Percentiles rank a stretch among this genome's conserved stretches.
These are phyloP conservation scores for Phlegmacium glaucopus DNA, from an alignment of 768 basidiomycete species.

Conservation along the genomic window DNA sequence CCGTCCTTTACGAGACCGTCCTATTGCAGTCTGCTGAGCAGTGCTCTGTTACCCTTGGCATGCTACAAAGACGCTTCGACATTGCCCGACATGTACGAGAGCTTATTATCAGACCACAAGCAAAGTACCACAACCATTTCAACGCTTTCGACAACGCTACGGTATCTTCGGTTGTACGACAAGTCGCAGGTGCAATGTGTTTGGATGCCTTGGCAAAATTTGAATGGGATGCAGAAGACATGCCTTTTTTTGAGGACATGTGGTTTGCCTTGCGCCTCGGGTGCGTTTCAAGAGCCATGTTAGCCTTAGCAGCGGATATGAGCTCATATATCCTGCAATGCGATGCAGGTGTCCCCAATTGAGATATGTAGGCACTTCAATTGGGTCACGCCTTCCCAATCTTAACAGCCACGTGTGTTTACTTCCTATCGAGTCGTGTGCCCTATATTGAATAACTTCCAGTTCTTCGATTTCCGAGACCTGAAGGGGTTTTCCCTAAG, in stretches of 20 bases:
- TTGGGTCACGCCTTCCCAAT: slow-evolving; percentile 57
- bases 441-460: slow-evolving; percentile 1
- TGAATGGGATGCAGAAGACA: slow-evolving; percentile 70
- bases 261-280: slow-evolving; percentile 70
- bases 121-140: slow-evolving; percentile 18
- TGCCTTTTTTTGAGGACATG: slow-evolving; percentile 68
- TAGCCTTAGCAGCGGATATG: neutral
- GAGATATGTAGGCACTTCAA: slow-evolving; percentile 55
- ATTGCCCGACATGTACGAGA: slow-evolving; percentile 68
- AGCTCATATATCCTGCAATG: neutral
- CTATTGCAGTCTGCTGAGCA: slow-evolving; percentile 52
- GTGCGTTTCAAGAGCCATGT: slow-evolving; percentile 33
- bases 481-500: slow-evolving; percentile 60
- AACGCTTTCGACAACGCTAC: slow-evolving; percentile 28
- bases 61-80: slow-evolving; percentile 52
- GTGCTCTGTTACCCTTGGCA: slow-evolving; percentile 58
- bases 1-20: slow-evolving; percentile 59
- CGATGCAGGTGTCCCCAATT: slow-evolving; percentile 59
- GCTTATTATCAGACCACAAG: slow-evolving; percentile 46
- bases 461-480: slow-evolving; percentile 70
- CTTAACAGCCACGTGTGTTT: slow-evolving; percentile 58
- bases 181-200: slow-evolving; percentile 41
- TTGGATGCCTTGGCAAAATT: slow-evolving; percentile 68
- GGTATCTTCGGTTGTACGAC: slow-evolving; percentile 50
- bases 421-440: neutral